Base-by-base conservation (phyloP, 129 eudicot species). In the Ambrosia trifida region DNA sequence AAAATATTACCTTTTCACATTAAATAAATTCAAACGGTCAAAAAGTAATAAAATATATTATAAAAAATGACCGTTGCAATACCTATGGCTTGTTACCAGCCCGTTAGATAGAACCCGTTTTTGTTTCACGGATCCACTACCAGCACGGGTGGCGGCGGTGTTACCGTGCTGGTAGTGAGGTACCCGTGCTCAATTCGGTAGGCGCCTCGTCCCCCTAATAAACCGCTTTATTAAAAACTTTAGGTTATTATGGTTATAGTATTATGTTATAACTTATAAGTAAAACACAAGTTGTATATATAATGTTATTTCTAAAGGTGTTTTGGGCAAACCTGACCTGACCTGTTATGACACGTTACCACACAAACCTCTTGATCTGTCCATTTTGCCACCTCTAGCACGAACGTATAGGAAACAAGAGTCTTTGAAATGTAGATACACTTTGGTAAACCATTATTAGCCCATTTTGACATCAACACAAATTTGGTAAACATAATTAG, bases 391-490 rank as follows among this genome's bases (percentile, higher is more conserved):
- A 41, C 69, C 16, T 16, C 69, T 19, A 64, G 52, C 33, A 10
- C 4, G n/a, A 19, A 41, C 69, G 7, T 12, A 36, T 36, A 53
- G 9, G 11, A 13, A 3, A 69, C 12, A 11, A 16, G 43, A 9
- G 12, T 18, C 19, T 18, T 11, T 18, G 35, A 59, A 30, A 19
- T 31, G 65, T 31, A 32, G 65, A 31, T 31, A 12, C 20, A 59
- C 65, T 13, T 13, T 59, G 65, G 65, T 59, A 31, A 57, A 59
- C 41, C 8, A 59, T 59, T 14, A 12, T 59, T 58, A 58, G 64
- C 40, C 18, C 9, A 30, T 19, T 53, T 54, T 54, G 61, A 54
- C 61, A 20, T 54, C 32, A 54, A 20, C 61, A 5, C 3, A 7
- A 9, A 19, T 20, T 19, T 24, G 28, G 28, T 24, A 24, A 24